Conservation (phyloP, 164 flowering plant genomes). For the Vitis labrusca region DNA sequence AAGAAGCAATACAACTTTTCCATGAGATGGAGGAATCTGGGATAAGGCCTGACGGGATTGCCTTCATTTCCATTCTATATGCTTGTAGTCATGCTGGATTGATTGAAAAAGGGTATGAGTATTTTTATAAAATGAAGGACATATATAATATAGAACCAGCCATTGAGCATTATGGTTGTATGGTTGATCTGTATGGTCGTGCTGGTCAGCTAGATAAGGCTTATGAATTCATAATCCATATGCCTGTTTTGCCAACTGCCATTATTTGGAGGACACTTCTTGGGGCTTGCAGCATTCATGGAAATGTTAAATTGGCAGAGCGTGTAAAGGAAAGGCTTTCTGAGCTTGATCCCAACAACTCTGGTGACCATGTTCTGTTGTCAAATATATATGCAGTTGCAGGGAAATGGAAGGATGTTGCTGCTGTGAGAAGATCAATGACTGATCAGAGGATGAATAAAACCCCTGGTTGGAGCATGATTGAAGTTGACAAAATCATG, state of each 20-base stretch:
- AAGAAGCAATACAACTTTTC: slow-evolving; percentile 51
- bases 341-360: slow-evolving; percentile 53
- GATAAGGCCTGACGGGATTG: slow-evolving; percentile 48
- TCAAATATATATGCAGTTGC: slow-evolving; percentile 64
- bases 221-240: slow-evolving; percentile 40
- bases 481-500: slow-evolving; percentile 60
- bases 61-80: slow-evolving; percentile 63
- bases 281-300: slow-evolving; percentile 75
- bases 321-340: slow-evolving; percentile 42
- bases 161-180: slow-evolving; percentile 76
- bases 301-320: slow-evolving; percentile 53
- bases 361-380: slow-evolving; percentile 58
- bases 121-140: slow-evolving; percentile 48
- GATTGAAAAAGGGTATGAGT: slow-evolving; percentile 38
- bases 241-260: slow-evolving; percentile 56
- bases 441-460: slow-evolving; percentile 39
- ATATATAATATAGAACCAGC: slow-evolving; percentile 45
- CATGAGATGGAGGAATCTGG: slow-evolving; percentile 52
- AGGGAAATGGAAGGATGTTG: slow-evolving; percentile 68
- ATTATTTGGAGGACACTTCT: slow-evolving; percentile 75
- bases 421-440: slow-evolving; percentile 60
- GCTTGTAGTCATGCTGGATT: slow-evolving; percentile 79
- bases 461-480: slow-evolving; percentile 74
- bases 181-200: slow-evolving; percentile 72
- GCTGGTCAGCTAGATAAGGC: slow-evolving; percentile 60